Conservation (phyloP, 306 rosid species). For the Fragaria vesca region DNA sequence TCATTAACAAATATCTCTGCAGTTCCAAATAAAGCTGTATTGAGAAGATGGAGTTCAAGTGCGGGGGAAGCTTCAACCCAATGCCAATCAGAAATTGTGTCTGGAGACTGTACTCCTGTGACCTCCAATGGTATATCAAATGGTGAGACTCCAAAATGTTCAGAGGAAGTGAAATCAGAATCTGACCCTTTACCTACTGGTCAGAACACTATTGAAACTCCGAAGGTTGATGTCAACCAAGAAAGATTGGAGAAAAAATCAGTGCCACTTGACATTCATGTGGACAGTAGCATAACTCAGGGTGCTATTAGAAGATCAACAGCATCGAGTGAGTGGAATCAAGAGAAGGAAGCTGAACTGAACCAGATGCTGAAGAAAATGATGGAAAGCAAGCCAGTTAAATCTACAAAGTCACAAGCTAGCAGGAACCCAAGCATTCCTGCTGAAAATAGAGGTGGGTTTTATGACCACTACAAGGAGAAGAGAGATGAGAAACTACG, state of each 20-base stretch:
- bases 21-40: conserved; percentile 72
- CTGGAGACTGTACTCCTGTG: conserved; percentile 45
- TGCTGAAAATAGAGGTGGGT: conserved; percentile 70
- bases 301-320: conserved; percentile 28
- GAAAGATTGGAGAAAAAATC: conserved; percentile 43
- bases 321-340: conserved; percentile 75
- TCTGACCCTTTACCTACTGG: conserved; percentile 41
- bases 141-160: conserved; percentile 32
- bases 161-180: conserved; percentile 37
- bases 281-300: conserved; percentile 31
- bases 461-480: conserved; percentile 76
- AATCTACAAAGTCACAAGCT: conserved; percentile 58
- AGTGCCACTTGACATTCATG: conserved; percentile 37
- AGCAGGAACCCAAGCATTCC: conserved; percentile 50
- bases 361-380: conserved; percentile 79
- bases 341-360: conserved; percentile 73
- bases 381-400: conserved; percentile 63
- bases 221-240: conserved; percentile 35
- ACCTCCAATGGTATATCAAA: conserved; percentile 38
- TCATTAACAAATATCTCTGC: conserved; percentile 56
- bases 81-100: conserved; percentile 46
- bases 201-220: conserved; percentile 37
- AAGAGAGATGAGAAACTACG: conserved; percentile 83
- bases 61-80: conserved; percentile 64
- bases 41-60: conserved; percentile 97